Evolutionary conservation across 108 stramenopile genomes (phyloP).

Genomic region (Aurantiochytrium sp.): DNA sequence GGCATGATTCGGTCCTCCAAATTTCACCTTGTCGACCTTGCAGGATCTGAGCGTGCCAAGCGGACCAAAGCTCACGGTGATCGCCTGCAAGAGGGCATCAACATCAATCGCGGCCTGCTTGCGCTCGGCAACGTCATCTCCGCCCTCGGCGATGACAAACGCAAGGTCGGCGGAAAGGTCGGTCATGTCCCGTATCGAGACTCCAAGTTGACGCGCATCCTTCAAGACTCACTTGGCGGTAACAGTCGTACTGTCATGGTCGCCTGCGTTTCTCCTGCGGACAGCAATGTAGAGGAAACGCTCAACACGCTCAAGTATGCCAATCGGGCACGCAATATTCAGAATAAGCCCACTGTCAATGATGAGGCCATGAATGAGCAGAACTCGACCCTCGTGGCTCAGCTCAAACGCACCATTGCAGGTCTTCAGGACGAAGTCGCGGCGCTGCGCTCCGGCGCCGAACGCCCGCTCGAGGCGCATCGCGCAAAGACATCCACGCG

Average conservation of each 20-base stretch:
- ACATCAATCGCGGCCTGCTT: slow-evolving; percentile 72
- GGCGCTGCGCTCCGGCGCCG: background rate
- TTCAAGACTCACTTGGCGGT: slow-evolving; percentile 90
- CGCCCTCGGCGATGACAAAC: slow-evolving; percentile 26
- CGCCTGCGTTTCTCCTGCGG: slow-evolving; percentile 83
- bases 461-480: background rate
- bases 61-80: slow-evolving; percentile 60
- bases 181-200: slow-evolving; percentile 71
- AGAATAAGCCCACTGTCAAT: slow-evolving; percentile 71
- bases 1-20: slow-evolving; percentile 40
- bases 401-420: background rate
- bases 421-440: background rate
- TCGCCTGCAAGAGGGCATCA: slow-evolving; percentile 70
- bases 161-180: background rate
- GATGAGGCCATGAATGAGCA: slow-evolving; percentile 40
- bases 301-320: slow-evolving; percentile 82
- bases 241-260: slow-evolving; percentile 84
- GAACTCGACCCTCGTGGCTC: background rate
- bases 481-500: background rate
- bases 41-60: slow-evolving; percentile 76
- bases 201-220: slow-evolving; percentile 83
- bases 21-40: slow-evolving; percentile 76
- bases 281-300: slow-evolving; percentile 68
- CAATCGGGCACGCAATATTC: slow-evolving; percentile 88
- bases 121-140: slow-evolving; percentile 53